phyloP scores from a whole-genome alignment of 352 stramenopile species.

The Globisporangium viniferum region DNA sequence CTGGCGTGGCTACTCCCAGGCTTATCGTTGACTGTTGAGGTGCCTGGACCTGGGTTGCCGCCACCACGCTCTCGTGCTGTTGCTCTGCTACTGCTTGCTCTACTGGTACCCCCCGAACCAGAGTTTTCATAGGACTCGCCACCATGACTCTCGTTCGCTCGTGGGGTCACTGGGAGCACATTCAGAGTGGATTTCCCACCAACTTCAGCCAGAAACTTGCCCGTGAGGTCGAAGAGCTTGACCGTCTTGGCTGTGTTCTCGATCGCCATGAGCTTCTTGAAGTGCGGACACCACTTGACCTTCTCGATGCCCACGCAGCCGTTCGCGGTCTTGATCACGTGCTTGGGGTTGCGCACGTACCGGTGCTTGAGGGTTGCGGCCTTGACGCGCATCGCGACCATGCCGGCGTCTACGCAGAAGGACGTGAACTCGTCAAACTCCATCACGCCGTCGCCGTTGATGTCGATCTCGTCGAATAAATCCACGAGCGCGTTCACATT shows the following conservation, averaged over 20 bases:
- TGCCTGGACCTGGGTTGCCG: not conserved
- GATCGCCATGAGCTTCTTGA: constrained; percentile 59
- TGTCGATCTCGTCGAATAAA: constrained; percentile 86
- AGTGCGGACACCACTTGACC: constrained; percentile 64
- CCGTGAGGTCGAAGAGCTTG: constrained; percentile 62
- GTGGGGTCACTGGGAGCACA: constrained; percentile 12
- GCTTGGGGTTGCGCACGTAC: constrained; percentile 58
- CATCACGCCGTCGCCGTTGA: constrained; percentile 82
- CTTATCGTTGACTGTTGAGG: not conserved
- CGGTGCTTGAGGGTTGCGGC: constrained; percentile 57
- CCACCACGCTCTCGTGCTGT: not conserved
- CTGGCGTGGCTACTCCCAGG: not conserved
- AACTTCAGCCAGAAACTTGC: constrained; percentile 55
- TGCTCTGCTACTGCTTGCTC: not conserved
- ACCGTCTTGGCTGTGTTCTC: constrained; percentile 63
- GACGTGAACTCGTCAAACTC: constrained; percentile 88
- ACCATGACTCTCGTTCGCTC: constrained; percentile 11
- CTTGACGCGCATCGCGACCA: constrained; percentile 62
- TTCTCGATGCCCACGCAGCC: constrained; percentile 54
- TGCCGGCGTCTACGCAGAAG: constrained; percentile 84
- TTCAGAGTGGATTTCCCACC: constrained; percentile 18
- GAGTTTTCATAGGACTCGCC: not conserved
- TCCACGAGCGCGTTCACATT: constrained; percentile 66
- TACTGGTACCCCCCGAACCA: not conserved
- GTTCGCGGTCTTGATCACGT: constrained; percentile 56